Evolutionary conservation across 331 rosid species (phyloP), one percentile per base, ranked within the genome.

Genomic region (Phaseolus coccineus): DNA sequence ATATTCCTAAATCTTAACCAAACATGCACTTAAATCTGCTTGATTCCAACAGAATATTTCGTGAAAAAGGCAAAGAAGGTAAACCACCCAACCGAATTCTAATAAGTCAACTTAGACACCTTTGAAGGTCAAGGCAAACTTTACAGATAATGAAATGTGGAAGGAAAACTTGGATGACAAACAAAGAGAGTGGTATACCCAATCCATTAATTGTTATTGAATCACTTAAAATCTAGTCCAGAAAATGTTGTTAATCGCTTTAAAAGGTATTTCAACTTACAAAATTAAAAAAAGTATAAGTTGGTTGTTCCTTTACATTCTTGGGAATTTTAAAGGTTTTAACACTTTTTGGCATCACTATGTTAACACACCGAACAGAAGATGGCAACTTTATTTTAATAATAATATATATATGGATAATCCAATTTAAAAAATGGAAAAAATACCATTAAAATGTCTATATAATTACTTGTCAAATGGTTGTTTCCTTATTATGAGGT

Each of bases 71-170:
- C 24, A 47, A 71, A 76, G 53, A 71, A 76, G 53, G 51, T 22
- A 37, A 65, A 50, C 28, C 65, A 55, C 25, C 52, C 47, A 42
- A 42, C 47, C 47, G 13, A 71, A 55, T 72, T 31, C n/a, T 48
- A 35, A 19, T 9, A 53, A 50, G 22, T 69, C 73, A 71, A 31
- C 58, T 25, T 77, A 13, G 24, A 42, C 50, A 55, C 76, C 35
- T 28, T 56, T 42, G 31, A 78, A 78, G 76, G 30, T 56, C 67
- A 66, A 37, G 51, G 28, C 11, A 31, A 78, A 69, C 40, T 66
- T 66, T 10, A 35, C 16, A 39, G 50, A 62, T 3, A 64, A n/a
- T 12, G 50, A 47, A 14, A 55, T 39, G 25, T n/a, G 79, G 30
- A 62, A 72, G 74, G 30, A 62, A 62, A 51, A 25, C 35, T 57